Conservation (phyloP, 208 protist genomes). For the Trypanosomatidae sp. region DNA sequence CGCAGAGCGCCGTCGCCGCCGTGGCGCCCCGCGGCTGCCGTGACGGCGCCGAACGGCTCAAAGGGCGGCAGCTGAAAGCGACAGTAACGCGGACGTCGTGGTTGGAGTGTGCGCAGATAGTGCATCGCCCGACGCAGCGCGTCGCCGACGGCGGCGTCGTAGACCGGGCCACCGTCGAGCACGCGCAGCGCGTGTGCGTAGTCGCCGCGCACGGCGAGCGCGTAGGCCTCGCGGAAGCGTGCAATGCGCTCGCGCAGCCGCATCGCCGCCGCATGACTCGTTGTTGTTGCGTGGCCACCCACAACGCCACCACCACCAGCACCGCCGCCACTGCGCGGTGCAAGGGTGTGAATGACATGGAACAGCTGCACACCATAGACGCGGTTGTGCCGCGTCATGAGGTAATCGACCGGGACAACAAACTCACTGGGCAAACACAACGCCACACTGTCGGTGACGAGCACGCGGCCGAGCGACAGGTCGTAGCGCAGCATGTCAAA, state of each 20-base stretch:
- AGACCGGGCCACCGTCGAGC: constrained; percentile 1
- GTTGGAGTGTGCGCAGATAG: constrained; percentile 3
- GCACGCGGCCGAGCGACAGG: constrained; percentile 8
- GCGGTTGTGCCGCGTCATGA: constrained; percentile 10
- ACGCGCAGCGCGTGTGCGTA: constrained; percentile 8
- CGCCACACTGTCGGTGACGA: constrained; percentile 15
- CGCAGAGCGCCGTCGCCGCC: background rate
- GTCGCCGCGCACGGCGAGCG: constrained; percentile 7
- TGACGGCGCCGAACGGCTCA: constrained; percentile 13
- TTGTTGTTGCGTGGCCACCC: too few relatives aligned
- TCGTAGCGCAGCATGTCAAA: constrained; percentile 13
- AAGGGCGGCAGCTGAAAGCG: constrained; percentile 27
- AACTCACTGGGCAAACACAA: constrained; percentile 8
- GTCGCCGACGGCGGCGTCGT: constrained; percentile 9
- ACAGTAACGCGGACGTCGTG: constrained; percentile 25
- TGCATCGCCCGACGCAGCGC: constrained; percentile 3
- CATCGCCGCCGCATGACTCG: background rate
- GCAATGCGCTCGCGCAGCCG: background rate
- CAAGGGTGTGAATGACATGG: constrained; percentile 14
- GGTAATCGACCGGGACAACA: constrained; percentile 14
- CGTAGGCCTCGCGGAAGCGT: constrained; percentile 9
- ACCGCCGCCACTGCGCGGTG: too few relatives aligned
- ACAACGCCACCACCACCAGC: constrained; percentile 3
- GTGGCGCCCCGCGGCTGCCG: background rate
- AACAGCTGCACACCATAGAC: constrained; percentile 14